Percentiles rank a stretch among this genome's conserved stretches.
Evolutionary conservation across 495 filamentous ascomycete genomes (phyloP).

Genomic region (Terfezia claveryi): DNA sequence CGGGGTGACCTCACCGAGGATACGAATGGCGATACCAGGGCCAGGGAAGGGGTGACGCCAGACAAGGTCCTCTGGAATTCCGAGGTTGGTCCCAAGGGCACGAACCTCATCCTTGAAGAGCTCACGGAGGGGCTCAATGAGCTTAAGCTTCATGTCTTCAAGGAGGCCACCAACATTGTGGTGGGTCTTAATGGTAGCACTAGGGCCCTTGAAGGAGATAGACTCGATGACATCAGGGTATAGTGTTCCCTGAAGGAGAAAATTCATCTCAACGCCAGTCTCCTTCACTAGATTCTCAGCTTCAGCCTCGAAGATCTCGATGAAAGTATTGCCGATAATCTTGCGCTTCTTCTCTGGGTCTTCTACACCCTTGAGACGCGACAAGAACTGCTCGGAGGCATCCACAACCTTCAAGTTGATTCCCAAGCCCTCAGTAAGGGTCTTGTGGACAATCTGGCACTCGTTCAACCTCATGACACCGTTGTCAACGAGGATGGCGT

Average conservation of each 20-base stretch:
- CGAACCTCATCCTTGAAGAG: constrained; percentile 53
- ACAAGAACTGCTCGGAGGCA: constrained; percentile 51
- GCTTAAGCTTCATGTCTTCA: constrained; percentile 27
- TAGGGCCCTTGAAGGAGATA: constrained; percentile 63
- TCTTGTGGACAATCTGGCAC: constrained; percentile 54
- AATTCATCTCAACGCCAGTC: constrained; percentile 53
- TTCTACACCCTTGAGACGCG: constrained; percentile 46
- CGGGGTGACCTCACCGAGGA: constrained; percentile 68
- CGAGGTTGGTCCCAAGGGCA: constrained; percentile 51
- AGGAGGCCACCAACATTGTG: constrained; percentile 55
- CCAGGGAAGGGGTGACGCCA: constrained; percentile 68
- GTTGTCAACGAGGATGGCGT: constrained; percentile 75
- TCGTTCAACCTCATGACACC: constrained; percentile 76
- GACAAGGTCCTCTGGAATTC: constrained; percentile 55
- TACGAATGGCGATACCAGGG: constrained; percentile 72
- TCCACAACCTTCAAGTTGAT: constrained; percentile 84
- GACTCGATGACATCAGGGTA: constrained; percentile 54
- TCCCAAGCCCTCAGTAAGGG: constrained; percentile 50
- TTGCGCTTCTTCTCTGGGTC: constrained; percentile 89
- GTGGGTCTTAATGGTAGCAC: constrained; percentile 52
- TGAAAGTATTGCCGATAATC: constrained; percentile 61
- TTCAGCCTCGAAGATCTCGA: constrained; percentile 70
- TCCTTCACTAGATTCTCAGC: constrained; percentile 48
- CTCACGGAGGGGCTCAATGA: constrained; percentile 53
- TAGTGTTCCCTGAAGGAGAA: constrained; percentile 61